Percentiles rank a stretch among this genome's conserved stretches.
phyloP scores from a whole-genome alignment of 345 rosid genomes.

The Eucalyptus camaldulensis region DNA sequence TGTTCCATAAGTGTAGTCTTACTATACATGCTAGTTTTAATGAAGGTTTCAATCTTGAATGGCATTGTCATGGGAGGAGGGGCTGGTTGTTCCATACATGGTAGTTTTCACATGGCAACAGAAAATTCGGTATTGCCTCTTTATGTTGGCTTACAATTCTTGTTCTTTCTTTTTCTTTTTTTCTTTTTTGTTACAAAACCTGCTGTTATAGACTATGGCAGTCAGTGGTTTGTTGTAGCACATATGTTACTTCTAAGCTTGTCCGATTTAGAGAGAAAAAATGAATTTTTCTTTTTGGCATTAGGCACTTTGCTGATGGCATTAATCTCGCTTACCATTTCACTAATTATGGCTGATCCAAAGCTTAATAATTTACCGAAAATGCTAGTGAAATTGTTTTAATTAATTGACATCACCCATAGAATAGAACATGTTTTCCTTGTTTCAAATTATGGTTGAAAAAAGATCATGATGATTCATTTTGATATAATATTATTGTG shows the following conservation, averaged over 20 bases:
- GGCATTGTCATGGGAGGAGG: slow-evolving; percentile 95
- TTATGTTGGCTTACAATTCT: background rate
- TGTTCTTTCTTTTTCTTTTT: no score
- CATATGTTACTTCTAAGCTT: background rate
- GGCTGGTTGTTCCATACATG: slow-evolving; percentile 68
- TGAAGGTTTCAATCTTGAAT: slow-evolving; percentile 69
- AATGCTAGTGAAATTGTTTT: background rate
- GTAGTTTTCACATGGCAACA: slow-evolving; percentile 68
- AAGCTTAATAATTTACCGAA: no score
- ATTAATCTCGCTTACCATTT: background rate
- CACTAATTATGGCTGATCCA: background rate
- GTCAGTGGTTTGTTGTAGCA: background rate
- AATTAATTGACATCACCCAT: background rate
- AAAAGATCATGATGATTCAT: background rate
- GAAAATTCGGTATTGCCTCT: slow-evolving; percentile 52
- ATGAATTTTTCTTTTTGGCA: background rate
- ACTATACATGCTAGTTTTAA: background rate
- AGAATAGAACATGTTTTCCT: background rate
- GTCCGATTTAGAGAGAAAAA: background rate
- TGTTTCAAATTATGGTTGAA: background rate
- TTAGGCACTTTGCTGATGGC: background rate
- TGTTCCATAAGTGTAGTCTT: background rate
- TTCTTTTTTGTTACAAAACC: background rate
- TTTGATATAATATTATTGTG: background rate
- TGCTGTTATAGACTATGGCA: background rate